Evolutionary conservation across 1,139 yeast species (phyloP).

Genomic region (Tardiomyces digboiensis): DNA sequence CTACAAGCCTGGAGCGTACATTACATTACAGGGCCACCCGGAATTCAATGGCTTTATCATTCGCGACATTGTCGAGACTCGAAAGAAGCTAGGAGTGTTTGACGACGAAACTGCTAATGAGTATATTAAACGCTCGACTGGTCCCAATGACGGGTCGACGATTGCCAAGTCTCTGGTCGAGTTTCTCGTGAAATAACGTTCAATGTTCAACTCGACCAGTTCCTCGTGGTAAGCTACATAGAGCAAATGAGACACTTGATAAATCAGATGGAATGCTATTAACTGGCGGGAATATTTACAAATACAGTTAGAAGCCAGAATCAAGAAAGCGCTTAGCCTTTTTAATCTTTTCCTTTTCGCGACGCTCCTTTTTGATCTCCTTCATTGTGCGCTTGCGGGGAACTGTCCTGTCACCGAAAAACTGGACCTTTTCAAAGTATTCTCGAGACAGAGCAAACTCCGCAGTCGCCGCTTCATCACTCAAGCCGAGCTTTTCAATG

Average conservation of each 20-base stretch:
- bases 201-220: no score
- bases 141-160: constrained; percentile 1
- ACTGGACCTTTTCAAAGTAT: constrained; percentile 77
- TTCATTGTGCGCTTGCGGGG: constrained; percentile 21
- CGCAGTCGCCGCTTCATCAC: constrained; percentile 64
- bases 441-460: constrained; percentile 81
- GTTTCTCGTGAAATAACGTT: constrained; percentile 8
- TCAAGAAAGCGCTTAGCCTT: constrained; percentile 11
- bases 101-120: neutral
- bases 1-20: constrained; percentile 35
- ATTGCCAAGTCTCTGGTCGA: constrained; percentile 3
- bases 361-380: constrained; percentile 10
- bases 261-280: no score
- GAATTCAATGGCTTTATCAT: constrained; percentile 44
- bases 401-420: constrained; percentile 51
- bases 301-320: neutral
- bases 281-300: neutral
- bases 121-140: neutral
- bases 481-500: constrained; percentile 77
- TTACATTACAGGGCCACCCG: constrained; percentile 88
- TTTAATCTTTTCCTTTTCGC: constrained; percentile 1
- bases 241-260: no score
- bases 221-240: no score
- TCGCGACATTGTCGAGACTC: constrained; percentile 2
- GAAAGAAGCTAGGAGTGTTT: neutral